A percentile compares a stretch with the other conserved stretches of the same genome.
phyloP scores from a whole-genome alignment of 2,329 filamentous ascomycete species.

The Colletotrichum melonis region DNA sequence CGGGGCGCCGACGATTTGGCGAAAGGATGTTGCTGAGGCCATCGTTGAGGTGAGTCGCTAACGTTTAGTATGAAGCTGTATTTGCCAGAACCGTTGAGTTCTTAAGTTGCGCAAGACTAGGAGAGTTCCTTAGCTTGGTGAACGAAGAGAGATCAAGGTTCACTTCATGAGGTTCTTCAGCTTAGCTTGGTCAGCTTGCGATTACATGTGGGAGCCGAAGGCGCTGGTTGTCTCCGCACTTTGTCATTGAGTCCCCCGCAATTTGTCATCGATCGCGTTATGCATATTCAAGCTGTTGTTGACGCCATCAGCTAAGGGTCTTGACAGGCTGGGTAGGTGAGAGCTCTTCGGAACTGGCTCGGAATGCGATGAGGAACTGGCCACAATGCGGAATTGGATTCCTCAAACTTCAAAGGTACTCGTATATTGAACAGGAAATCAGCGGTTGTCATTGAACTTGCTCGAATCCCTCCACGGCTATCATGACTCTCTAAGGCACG shows the following conservation, averaged over 20 bases:
- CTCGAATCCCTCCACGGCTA: not conserved
- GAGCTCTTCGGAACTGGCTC: not conserved
- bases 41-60: conserved; percentile 31
- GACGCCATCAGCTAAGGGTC: not conserved
- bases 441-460: too few relatives aligned
- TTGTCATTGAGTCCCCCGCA: conserved; percentile 19
- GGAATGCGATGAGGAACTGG: not conserved
- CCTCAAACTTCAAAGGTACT: too few relatives aligned
- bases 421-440: too few relatives aligned
- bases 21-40: conserved; percentile 47
- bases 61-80: too few relatives aligned
- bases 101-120: too few relatives aligned
- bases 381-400: too few relatives aligned
- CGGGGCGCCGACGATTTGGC: conserved; percentile 63
- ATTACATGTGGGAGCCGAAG: not conserved
- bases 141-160: not conserved
- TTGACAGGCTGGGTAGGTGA: not conserved
- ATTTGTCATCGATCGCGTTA: conserved; percentile 32
- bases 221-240: not conserved
- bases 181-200: not conserved
- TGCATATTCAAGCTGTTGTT: not conserved
- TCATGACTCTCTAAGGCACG: rapidly evolving
- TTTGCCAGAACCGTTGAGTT: too few relatives aligned
- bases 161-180: not conserved
- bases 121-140: too few relatives aligned